Conservation (phyloP, 306 rosid species). For the Dalbergia cultrata region DNA sequence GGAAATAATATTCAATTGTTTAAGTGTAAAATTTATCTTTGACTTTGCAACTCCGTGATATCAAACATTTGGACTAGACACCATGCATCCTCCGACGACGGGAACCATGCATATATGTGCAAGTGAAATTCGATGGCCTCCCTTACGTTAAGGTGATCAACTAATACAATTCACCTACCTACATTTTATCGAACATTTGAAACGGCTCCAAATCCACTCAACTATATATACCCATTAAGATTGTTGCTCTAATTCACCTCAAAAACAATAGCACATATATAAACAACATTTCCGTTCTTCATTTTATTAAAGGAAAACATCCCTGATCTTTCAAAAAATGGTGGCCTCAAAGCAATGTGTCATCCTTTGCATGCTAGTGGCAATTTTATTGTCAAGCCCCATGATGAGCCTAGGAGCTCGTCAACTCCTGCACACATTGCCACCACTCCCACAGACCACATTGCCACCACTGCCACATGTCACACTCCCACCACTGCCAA, state of each 20-base stretch:
- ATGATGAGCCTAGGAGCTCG: constrained; percentile 40
- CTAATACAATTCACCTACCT: not conserved
- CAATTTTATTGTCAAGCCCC: constrained; percentile 37
- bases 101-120: not conserved
- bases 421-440: constrained; percentile 44
- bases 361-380: constrained; percentile 7
- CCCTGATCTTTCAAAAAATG: constrained; percentile 17
- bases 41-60: constrained; percentile 2
- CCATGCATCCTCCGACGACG: no score
- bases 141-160: constrained; percentile 17
- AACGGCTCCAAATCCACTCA: not conserved
- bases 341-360: constrained; percentile 14
- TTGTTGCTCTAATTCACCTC: not conserved
- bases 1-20: not conserved
- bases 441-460: no score
- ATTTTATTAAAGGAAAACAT: not conserved
- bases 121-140: constrained; percentile 1
- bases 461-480: no score
- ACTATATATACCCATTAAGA: constrained; percentile 8
- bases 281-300: not conserved
- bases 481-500: constrained; percentile 43
- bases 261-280: not conserved
- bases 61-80: no score
- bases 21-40: not conserved
- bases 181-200: constrained; percentile 28